These are phyloP conservation scores for Nannizziopsis barbatae DNA, from an alignment of 2,329 filamentous ascomycete species.

Conservation along the genomic window DNA sequence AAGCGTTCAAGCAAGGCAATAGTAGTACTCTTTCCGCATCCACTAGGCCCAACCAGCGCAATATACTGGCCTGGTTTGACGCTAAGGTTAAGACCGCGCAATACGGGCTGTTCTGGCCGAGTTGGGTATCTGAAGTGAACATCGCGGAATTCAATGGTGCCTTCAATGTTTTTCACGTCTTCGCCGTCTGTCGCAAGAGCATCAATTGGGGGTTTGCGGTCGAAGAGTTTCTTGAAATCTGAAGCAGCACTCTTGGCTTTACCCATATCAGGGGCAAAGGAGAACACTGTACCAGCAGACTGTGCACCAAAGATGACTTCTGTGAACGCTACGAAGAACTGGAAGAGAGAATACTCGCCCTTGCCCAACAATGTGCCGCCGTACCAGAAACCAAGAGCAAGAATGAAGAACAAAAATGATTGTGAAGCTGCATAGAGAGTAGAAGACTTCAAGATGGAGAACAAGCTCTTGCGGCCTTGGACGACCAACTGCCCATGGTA, in stretches of 20 bases:
- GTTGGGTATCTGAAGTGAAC: conserved; percentile 94
- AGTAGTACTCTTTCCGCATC: conserved; percentile 88
- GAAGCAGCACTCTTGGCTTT: conserved; percentile 78
- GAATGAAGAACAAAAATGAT: conserved; percentile 68
- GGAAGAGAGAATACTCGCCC: conserved; percentile 62
- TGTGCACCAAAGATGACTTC: conserved; percentile 85
- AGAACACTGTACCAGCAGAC: conserved; percentile 80
- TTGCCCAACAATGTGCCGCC: conserved; percentile 64
- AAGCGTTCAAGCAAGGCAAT: conserved; percentile 88
- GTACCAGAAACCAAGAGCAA: conserved; percentile 89
- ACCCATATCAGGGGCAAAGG: conserved; percentile 82
- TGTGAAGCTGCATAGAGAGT: conserved; percentile 73
- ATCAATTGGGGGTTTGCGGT: conserved; percentile 70
- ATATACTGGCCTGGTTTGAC: conserved; percentile 39
- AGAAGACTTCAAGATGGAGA: conserved; percentile 65
- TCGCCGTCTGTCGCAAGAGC: conserved; percentile 64
- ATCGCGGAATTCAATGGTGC: conserved; percentile 75
- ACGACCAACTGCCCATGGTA: conserved; percentile 57
- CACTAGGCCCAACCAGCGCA: conserved; percentile 85
- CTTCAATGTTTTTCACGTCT: conserved; percentile 53
- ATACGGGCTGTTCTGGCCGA: conserved; percentile 78
- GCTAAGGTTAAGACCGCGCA: conserved; percentile 61
- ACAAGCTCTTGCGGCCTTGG: conserved; percentile 58
- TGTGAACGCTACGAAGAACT: conserved; percentile 87
- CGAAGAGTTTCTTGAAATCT: conserved; percentile 72